Percentiles rank a stretch among this genome's conserved stretches.
Evolutionary conservation across 352 stramenopile genomes (phyloP).

Genomic region (Pilasporangium apinafurcum): DNA sequence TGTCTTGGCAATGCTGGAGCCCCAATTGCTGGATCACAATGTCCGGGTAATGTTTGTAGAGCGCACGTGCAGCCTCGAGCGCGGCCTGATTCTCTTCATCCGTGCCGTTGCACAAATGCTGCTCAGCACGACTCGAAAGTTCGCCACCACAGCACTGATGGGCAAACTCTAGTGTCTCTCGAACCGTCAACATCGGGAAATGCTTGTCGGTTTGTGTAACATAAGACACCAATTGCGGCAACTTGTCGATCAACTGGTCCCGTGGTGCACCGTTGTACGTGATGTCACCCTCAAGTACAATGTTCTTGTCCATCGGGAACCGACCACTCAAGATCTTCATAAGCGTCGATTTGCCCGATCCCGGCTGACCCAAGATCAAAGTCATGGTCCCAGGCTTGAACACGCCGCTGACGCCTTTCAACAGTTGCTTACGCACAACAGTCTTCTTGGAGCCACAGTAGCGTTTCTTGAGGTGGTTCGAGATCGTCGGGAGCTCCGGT

Average conservation of each 20-base stretch:
- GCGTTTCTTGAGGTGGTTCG: slow-evolving; percentile 13
- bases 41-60: neutral
- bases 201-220: slow-evolving; percentile 42
- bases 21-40: neutral
- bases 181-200: slow-evolving; percentile 36
- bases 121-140: neutral
- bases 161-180: slow-evolving; percentile 47
- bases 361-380: slow-evolving; percentile 2
- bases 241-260: neutral
- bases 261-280: slow-evolving; percentile 8
- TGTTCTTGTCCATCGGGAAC: slow-evolving; percentile 5
- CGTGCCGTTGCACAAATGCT: neutral
- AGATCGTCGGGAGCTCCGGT: slow-evolving; percentile 11
- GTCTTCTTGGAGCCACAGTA: slow-evolving; percentile 16
- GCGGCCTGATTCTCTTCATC: neutral
- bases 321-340: slow-evolving; percentile 12
- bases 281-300: slow-evolving; percentile 3
- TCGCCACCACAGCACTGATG: slow-evolving; percentile 23
- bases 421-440: slow-evolving; percentile 23
- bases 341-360: slow-evolving; percentile 7
- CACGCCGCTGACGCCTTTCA: slow-evolving; percentile 19
- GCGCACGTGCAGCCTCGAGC: neutral
- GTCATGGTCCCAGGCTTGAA: slow-evolving; percentile 10
- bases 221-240: slow-evolving; percentile 41
- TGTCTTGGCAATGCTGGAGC: slow-evolving; percentile 7